A percentile compares a stretch with the other conserved stretches of the same genome.
These are phyloP conservation scores for Cladosporium austrohemisphaericum DNA, from an alignment of 2,329 filamentous ascomycete genomes.

Conservation along the genomic window DNA sequence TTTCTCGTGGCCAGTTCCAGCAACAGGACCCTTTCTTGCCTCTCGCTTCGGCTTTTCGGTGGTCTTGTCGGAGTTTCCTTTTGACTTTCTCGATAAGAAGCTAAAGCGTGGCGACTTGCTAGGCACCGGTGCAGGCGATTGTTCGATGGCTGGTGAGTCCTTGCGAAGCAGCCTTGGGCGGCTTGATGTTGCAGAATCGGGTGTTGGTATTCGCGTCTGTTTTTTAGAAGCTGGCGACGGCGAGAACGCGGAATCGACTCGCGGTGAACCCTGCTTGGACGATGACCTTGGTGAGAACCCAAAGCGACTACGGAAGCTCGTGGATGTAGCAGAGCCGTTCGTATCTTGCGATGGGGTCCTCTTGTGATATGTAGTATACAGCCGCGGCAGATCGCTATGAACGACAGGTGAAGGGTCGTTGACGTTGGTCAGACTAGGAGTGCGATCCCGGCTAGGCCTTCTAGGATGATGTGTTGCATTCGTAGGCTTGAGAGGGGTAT, in stretches of 20 bases:
- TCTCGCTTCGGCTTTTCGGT: slow-evolving; percentile 57
- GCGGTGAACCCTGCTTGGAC: slow-evolving; percentile 30
- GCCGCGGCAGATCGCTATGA: slow-evolving; percentile 52
- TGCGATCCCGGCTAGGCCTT: slow-evolving; percentile 46
- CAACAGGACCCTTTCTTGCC: slow-evolving; percentile 71
- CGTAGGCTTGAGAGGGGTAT: slow-evolving; percentile 49
- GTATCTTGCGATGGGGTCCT: slow-evolving; percentile 49
- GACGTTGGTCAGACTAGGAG: slow-evolving; percentile 40
- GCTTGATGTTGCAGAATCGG: slow-evolving; percentile 17
- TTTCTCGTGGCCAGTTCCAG: slow-evolving; percentile 91
- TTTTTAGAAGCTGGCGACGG: slow-evolving; percentile 24
- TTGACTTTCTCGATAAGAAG: slow-evolving; percentile 71
- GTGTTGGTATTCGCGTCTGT: slow-evolving; percentile 19
- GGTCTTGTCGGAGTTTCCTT: slow-evolving; percentile 53
- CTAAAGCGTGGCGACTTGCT: slow-evolving; percentile 66
- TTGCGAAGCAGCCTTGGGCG: slow-evolving; percentile 25
- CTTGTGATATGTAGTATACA: slow-evolving; percentile 48
- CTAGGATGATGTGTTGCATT: slow-evolving; percentile 37
- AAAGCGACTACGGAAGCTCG: slow-evolving; percentile 39
- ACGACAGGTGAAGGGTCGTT: slow-evolving; percentile 52
- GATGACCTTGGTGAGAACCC: slow-evolving; percentile 31
- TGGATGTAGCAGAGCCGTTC: slow-evolving; percentile 33
- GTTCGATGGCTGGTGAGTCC: slow-evolving; percentile 38
- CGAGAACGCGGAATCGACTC: slow-evolving; percentile 33
- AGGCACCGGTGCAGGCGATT: slow-evolving; percentile 42